Conservation (phyloP, 2,329 filamentous ascomycete genomes). For the Fusarium sp. region DNA sequence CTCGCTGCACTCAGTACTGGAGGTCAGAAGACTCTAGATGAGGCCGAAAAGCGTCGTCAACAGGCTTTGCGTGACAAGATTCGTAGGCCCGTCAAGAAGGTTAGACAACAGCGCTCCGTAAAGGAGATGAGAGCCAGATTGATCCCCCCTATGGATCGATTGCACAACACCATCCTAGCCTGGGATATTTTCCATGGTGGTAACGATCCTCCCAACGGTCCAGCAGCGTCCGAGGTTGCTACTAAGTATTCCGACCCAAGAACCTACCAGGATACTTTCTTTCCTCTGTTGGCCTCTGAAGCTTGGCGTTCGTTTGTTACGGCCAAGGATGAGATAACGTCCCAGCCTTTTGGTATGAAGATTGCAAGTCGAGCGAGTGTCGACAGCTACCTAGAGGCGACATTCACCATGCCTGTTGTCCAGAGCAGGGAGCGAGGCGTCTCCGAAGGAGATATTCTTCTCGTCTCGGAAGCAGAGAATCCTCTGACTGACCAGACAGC, state of each 20-base stretch:
- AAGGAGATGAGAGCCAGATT: constrained; percentile 96
- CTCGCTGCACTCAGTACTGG: constrained; percentile 65
- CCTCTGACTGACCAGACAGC: constrained; percentile 77
- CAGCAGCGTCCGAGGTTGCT: constrained; percentile 81
- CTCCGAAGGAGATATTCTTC: constrained; percentile 88
- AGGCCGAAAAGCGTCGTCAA: constrained; percentile 62
- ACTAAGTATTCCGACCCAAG: constrained; percentile 82
- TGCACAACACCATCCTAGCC: constrained; percentile 88
- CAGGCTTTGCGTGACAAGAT: constrained; percentile 68
- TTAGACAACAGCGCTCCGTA: constrained; percentile 82
- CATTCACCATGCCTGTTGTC: constrained; percentile 80
- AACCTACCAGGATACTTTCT: constrained; percentile 90
- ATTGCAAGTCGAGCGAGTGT: constrained; percentile 90
- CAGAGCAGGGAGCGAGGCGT: constrained; percentile 81
- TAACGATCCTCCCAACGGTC: constrained; percentile 85
- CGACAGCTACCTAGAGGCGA: constrained; percentile 93
- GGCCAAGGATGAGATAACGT: constrained; percentile 86
- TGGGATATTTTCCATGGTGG: constrained; percentile 97
- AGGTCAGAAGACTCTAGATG: constrained; percentile 65
- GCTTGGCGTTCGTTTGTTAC: constrained; percentile 96
- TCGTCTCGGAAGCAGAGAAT: constrained; percentile 82
- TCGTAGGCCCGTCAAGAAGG: constrained; percentile 85
- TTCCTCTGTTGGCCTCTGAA: constrained; percentile 90
- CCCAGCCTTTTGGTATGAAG: constrained; percentile 88
- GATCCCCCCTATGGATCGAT: constrained; percentile 86